Percentiles rank a stretch among this genome's conserved stretches.
phyloP scores from a whole-genome alignment of 1,284 basidiomycete genomes.

The Grifola frondosa region DNA sequence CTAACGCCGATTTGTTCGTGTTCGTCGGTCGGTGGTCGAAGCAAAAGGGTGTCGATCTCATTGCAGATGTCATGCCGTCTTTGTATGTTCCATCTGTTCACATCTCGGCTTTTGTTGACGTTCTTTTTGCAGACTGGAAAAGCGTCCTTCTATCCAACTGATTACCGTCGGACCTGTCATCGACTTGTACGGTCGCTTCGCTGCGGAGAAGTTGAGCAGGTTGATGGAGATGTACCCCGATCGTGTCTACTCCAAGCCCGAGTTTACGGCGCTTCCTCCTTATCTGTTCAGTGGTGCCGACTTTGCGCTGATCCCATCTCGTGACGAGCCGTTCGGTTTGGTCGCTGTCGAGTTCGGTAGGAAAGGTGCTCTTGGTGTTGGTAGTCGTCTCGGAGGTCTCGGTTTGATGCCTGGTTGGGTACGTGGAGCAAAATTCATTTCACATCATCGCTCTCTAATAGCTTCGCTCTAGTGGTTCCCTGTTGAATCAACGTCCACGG shows the following conservation, averaged over 20 bases:
- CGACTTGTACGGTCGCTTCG: slow-evolving; percentile 90
- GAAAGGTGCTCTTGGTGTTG: slow-evolving; percentile 93
- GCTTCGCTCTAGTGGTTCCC: slow-evolving; percentile 78
- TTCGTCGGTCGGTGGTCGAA: slow-evolving; percentile 97
- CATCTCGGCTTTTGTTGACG: slow-evolving; percentile 15
- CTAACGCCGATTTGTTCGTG: slow-evolving; percentile 86
- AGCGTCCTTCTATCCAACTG: slow-evolving; percentile 82
- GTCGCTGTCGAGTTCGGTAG: slow-evolving; percentile 94
- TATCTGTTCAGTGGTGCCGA: slow-evolving; percentile 93
- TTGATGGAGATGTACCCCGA: slow-evolving; percentile 95
- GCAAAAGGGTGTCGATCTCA: slow-evolving; percentile 93
- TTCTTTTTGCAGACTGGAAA: slow-evolving; percentile 61
- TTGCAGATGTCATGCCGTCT: slow-evolving; percentile 89
- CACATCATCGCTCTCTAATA: slow-evolving; percentile 8
- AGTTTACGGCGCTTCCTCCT: slow-evolving; percentile 91
- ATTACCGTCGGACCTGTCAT: slow-evolving; percentile 92
- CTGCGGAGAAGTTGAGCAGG: slow-evolving; percentile 87
- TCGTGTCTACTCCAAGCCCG: slow-evolving; percentile 89
- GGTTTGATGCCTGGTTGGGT: slow-evolving; percentile 97
- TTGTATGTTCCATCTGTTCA: slow-evolving; percentile 50
- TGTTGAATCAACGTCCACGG: slow-evolving; percentile 86
- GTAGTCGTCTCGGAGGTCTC: slow-evolving; percentile 87
- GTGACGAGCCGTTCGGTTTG: slow-evolving; percentile 93
- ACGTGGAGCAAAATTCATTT: slow-evolving; percentile 34
- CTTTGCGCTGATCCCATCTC: slow-evolving; percentile 90